phyloP scores from a whole-genome alignment of 179 eudicot genomes.

The Sideroxylon spinosum region DNA sequence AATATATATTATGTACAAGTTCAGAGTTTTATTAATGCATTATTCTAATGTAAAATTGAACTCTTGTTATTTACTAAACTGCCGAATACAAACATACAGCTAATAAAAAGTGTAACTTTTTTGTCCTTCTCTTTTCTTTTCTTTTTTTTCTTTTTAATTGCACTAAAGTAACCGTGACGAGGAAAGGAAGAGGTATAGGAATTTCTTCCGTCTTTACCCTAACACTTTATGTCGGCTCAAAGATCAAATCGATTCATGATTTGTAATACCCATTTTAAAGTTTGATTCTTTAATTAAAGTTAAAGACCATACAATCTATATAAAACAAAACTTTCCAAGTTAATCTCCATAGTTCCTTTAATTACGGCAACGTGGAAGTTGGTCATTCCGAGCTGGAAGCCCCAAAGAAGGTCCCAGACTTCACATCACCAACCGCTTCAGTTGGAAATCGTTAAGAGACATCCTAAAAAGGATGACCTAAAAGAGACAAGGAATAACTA shows the following conservation, averaged over 20 bases:
- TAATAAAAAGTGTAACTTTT: no score
- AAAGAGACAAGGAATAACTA: no score
- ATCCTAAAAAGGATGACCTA: no score
- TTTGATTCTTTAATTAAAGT: not conserved
- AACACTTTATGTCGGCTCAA: not conserved
- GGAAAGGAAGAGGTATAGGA: not conserved
- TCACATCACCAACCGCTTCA: constrained; percentile 40
- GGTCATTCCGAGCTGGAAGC: constrained; percentile 23
- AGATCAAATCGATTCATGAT: constrained; percentile 18
- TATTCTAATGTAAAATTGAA: no score
- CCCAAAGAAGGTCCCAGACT: constrained; percentile 28
- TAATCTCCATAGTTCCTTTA: constrained; percentile 7
- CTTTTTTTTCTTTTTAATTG: no score
- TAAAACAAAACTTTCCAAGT: constrained; percentile 10
- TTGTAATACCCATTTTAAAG: constrained; percentile 15
- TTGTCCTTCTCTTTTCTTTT: no score
- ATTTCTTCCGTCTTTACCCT: not conserved
- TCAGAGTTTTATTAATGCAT: no score
- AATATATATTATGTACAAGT: no score
- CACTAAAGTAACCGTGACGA: not conserved
- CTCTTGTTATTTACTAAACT: no score
- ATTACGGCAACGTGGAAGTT: constrained; percentile 21
- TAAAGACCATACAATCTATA: not conserved
- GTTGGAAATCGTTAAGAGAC: constrained; percentile 21
- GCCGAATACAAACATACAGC: no score